These are phyloP conservation scores for Hypoxylon intermedium DNA, from an alignment of 495 filamentous ascomycete species.

Conservation along the genomic window DNA sequence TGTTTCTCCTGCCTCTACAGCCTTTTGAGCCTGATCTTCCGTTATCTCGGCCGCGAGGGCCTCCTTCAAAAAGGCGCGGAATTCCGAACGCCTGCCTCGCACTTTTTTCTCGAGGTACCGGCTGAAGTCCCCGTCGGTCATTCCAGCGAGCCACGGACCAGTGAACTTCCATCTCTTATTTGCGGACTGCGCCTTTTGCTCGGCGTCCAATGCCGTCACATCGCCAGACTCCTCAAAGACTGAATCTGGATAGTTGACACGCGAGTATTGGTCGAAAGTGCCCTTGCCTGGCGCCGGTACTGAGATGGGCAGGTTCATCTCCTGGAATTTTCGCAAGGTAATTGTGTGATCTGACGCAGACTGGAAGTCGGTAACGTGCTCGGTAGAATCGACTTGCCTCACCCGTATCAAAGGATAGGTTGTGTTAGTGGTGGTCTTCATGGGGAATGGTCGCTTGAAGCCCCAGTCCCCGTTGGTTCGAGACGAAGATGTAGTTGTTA, in stretches of 20 bases:
- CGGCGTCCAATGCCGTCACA: conserved; percentile 50
- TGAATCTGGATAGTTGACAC: conserved; percentile 35
- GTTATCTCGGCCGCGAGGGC: conserved; percentile 54
- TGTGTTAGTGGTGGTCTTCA: conserved; percentile 73
- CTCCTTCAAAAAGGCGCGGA: conserved; percentile 65
- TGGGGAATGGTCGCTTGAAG: conserved; percentile 83
- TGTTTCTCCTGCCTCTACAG: conserved; percentile 23
- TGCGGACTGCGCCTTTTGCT: conserved; percentile 34
- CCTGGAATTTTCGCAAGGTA: conserved; percentile 86
- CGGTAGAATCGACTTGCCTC: conserved; percentile 78
- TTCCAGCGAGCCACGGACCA: conserved; percentile 83
- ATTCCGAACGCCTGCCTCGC: conserved; percentile 64
- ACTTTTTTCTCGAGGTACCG: conserved; percentile 68
- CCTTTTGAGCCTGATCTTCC: conserved; percentile 55
- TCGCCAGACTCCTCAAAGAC: conserved; percentile 68
- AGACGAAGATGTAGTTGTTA: conserved; percentile 81
- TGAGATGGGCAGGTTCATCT: conserved; percentile 63
- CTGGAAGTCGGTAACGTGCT: conserved; percentile 90
- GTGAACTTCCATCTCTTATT: conserved; percentile 72
- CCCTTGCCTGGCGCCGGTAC: conserved; percentile 51
- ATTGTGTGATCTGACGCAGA: conserved; percentile 82
- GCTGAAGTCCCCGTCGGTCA: conserved; percentile 74
- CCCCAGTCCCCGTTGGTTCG: conserved; percentile 89
- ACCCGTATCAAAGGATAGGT: conserved; percentile 75
- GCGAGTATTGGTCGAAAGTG: conserved; percentile 20